A percentile compares a stretch with the other conserved stretches of the same genome.
phyloP scores from a whole-genome alignment of 495 filamentous ascomycete genomes.

The Aspergillus diversus region DNA sequence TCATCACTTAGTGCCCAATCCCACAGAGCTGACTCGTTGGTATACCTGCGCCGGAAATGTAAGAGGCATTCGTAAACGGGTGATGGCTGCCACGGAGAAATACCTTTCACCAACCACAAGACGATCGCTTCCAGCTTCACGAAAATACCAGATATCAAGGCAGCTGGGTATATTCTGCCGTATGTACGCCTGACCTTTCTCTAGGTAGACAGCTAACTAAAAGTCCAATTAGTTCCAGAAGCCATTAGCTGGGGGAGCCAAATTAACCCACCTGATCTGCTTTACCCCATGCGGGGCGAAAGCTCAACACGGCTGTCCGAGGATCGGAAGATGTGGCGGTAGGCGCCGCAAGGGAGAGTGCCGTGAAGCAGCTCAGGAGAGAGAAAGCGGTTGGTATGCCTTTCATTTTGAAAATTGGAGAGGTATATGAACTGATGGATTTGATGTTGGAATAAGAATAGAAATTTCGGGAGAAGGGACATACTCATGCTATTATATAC shows the following conservation, averaged over 20 bases:
- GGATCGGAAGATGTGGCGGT: not conserved
- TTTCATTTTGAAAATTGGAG: no score
- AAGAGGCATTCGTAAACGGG: not conserved
- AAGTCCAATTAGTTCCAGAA: not conserved
- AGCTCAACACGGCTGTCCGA: not conserved
- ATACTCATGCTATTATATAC: no score
- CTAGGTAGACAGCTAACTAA: not conserved
- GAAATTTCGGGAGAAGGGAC: no score
- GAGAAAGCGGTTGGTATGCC: no score
- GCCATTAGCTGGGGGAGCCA: not conserved
- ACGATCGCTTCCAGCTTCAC: not conserved
- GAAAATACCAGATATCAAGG: constrained; percentile 6
- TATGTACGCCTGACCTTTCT: not conserved
- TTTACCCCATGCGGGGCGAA: not conserved
- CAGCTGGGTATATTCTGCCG: not conserved
- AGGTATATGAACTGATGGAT: no score
- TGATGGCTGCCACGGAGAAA: not conserved
- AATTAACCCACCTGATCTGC: constrained; percentile 2
- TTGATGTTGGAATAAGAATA: no score
- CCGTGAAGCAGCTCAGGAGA: no score
- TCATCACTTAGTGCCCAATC: not conserved
- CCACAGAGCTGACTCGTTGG: not conserved
- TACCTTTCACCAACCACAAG: not conserved
- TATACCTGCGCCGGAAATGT: not conserved
- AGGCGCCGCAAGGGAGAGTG: not conserved